Base-by-base conservation (phyloP, 163 green algal species). In the Scenedesmus sp. region DNA sequence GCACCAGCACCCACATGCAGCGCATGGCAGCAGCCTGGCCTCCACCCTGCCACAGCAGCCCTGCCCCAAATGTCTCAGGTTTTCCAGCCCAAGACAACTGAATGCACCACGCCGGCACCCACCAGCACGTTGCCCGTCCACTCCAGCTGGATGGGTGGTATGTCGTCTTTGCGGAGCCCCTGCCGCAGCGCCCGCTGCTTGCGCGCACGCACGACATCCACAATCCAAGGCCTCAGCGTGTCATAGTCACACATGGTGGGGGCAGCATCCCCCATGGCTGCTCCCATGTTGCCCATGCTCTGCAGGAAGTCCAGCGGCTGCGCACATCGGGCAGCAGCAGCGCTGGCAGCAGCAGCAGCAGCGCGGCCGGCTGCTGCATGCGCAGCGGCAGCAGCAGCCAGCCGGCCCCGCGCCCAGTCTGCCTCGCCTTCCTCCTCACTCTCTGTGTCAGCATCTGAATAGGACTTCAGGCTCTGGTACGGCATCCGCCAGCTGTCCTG, bases 371-470 rank as follows among this genome's bases (percentile, higher is more conserved):
- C 83, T 10, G 35, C 83, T n/a, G 83, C 56, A n/a, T 44, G 37
- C 22, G 16, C 30, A 35, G 33, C 53, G 24, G 83, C 83, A 24
- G 56, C 83, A 59, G 83, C 37, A 56, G 83, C 56, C 18, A 88
- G 83, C 56, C 46, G 35, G 12, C 15, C 20, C 40, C 37, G 33
- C 0, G 59, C 83, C 83, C 83, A 88, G 3, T 88, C 83, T 42
- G 56, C 53, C 30, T 88, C 83, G 3, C 44, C 30, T 0, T 79
- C 56, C 5, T 88, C 83, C 22, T 86, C 81, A 6, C 42, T 59
- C 61, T 86, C 81, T 33, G 46, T 86, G 30, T 59, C 61, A 13
- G 61, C 61, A 59, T 86, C 81, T 46, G 46, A 73, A 49, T 86
- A 86, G 81, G 40, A 49, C 12, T 51, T 44, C 30, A 73, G 24